Percentiles rank a stretch among this genome's conserved stretches.
These are phyloP conservation scores for Botrytis hyacinthi DNA, from an alignment of 2,329 filamentous ascomycete species.

Conservation along the genomic window DNA sequence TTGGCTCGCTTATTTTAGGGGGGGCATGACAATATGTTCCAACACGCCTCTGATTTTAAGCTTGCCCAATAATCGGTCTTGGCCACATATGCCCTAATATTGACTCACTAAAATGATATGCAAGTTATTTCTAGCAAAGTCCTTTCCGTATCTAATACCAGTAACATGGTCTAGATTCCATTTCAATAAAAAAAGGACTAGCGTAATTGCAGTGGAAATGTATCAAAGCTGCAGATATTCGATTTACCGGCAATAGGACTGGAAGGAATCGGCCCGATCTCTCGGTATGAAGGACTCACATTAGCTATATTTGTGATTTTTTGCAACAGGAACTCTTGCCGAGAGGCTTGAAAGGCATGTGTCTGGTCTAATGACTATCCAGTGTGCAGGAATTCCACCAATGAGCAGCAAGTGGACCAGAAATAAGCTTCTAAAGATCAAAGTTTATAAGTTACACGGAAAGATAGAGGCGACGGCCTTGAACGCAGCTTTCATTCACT, in stretches of 20 bases:
- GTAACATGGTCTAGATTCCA: too few species aligned
- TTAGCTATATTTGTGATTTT: not conserved
- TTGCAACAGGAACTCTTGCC: not conserved
- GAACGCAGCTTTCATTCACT: not conserved
- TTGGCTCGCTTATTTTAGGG: slow-evolving; percentile 8
- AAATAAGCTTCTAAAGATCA: not conserved
- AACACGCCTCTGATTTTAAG: not conserved
- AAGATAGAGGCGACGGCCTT: not conserved
- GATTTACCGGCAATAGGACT: not conserved
- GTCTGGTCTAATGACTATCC: too few species aligned
- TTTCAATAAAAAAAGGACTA: not conserved
- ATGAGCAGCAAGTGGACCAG: too few species aligned
- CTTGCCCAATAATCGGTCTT: not conserved
- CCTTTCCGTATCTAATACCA: not conserved
- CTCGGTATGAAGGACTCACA: not conserved
- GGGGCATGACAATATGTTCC: not conserved
- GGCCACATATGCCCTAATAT: too few species aligned
- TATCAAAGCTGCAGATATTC: not conserved
- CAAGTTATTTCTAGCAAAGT: not conserved
- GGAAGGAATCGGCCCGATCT: not conserved
- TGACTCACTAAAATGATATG: not conserved
- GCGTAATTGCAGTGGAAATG: too few species aligned
- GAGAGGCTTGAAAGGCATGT: not conserved
- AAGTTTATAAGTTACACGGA: too few species aligned
- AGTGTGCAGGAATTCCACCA: not conserved